A percentile compares a stretch with the other conserved stretches of the same genome.
Evolutionary conservation across 768 basidiomycete genomes (phyloP).

Genomic region (Psilocybe sp.): DNA sequence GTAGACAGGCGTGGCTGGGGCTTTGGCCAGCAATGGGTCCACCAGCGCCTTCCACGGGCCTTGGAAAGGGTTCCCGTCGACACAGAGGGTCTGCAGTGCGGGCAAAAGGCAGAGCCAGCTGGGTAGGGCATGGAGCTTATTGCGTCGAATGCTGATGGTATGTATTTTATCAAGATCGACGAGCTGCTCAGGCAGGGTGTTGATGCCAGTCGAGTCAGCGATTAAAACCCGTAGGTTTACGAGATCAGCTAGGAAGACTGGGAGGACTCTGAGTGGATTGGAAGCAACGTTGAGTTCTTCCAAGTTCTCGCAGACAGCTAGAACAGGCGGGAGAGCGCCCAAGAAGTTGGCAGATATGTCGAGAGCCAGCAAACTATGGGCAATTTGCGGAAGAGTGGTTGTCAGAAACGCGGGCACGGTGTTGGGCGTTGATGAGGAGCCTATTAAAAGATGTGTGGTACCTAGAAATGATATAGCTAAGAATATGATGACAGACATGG

Average conservation of each 20-base stretch:
- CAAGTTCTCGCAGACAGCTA: slow-evolving; percentile 76
- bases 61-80: slow-evolving; percentile 97
- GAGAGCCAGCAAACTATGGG: slow-evolving; percentile 78
- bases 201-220: slow-evolving; percentile 87
- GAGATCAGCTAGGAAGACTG: slow-evolving; percentile 79
- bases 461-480: slow-evolving; percentile 41
- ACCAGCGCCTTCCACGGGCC: slow-evolving; percentile 90
- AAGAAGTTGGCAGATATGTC: slow-evolving; percentile 92
- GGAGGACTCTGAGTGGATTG: slow-evolving; percentile 91
- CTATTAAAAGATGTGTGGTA: slow-evolving; percentile 90
- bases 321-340: slow-evolving; percentile 75
- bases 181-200: slow-evolving; percentile 72
- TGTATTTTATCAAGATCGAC: slow-evolving; percentile 76
- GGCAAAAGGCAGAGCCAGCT: slow-evolving; percentile 92
- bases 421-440: slow-evolving; percentile 76
- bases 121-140: slow-evolving; percentile 87
- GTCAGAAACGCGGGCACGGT: slow-evolving; percentile 76
- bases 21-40: slow-evolving; percentile 73
- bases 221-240: slow-evolving; percentile 81
- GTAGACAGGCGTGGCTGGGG: slow-evolving; percentile 57
- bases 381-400: slow-evolving; percentile 66
- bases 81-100: slow-evolving; percentile 77
- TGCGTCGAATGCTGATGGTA: slow-evolving; percentile 85
- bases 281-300: slow-evolving; percentile 94
- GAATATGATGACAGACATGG: slow-evolving; percentile 3